These are phyloP conservation scores for Closterium sp. DNA, from an alignment of 139 green algal genomes.

Conservation along the genomic window DNA sequence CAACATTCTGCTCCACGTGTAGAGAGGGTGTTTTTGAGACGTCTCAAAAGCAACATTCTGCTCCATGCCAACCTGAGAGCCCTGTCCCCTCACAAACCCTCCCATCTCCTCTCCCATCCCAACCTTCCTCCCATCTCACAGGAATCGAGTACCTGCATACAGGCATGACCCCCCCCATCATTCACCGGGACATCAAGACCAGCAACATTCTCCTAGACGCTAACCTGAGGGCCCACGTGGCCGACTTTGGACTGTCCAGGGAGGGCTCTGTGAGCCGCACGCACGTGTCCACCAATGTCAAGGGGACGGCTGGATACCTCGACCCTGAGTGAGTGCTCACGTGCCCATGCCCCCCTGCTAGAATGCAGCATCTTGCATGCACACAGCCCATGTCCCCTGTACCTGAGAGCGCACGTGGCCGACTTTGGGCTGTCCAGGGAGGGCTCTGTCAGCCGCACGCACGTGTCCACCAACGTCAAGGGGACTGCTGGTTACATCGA, in stretches of 20 bases:
- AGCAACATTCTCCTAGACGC: conserved; percentile 50
- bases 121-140: not conserved
- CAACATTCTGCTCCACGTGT: conserved; percentile 46
- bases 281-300: conserved; percentile 45
- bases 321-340: conserved; percentile 31
- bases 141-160: conserved; percentile 45
- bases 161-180: conserved; percentile 30
- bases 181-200: conserved; percentile 54
- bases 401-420: too few species aligned
- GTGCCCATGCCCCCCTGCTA: too few species aligned
- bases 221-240: conserved; percentile 36
- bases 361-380: too few species aligned
- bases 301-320: conserved; percentile 33
- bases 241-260: conserved; percentile 52
- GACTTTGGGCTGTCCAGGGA: not conserved
- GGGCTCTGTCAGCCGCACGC: not conserved
- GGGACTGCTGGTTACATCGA: too few species aligned
- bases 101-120: not conserved
- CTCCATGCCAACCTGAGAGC: too few species aligned
- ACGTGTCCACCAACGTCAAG: too few species aligned
- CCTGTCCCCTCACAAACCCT: not conserved
- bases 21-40: too few species aligned
- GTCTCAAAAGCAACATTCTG: too few species aligned
- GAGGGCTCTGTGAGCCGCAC: not conserved
- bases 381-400: too few species aligned